Evolutionary conservation across 805 yeast species (phyloP), one percentile per base, ranked within the genome.

Genomic region (Priceomyces melissophilus): DNA sequence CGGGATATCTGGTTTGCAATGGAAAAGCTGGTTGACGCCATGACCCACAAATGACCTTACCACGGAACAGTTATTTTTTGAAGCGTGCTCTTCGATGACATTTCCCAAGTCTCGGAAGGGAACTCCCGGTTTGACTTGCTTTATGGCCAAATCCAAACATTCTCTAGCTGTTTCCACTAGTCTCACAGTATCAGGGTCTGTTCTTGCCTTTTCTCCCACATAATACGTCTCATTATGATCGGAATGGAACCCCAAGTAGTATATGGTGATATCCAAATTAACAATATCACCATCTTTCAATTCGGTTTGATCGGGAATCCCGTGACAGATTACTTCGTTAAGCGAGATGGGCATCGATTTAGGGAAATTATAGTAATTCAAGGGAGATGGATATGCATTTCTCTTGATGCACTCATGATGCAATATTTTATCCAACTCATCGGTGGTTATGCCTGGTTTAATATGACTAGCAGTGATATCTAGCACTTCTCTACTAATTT

Each of bases 141-240:
- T 79, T 50, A 93, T 91, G 26, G 97, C 96, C 51, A 77, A 63
- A 48, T 89, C 93, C 45, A 91, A 70, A 49, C 89, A 78, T 65
- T 89, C 96, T 55, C 98, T 79, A 1, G 96, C 79, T 35, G 75
- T 69, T 63, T 93, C 99, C 7, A 91, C 96, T 30, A 93, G 78
- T 45, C 90, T 81, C 41, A 93, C 88, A 11, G 78, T 73, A 37
- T 87, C 95, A 35, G 83, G 81, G 60, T 91, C 76, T 11, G 79
- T 65, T 51, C 75, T 80, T 29, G 93, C 87, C 56, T 86, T 88
- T 42, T 84, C 91, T 10, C 98, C 99, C 23, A 93, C 95, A 57
- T 93, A 93, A 63, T 90, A 93, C 0, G 99, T 93, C 65, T 91
- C 98, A 63, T 93, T 93, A 60, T 93, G 71, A 64, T 93, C 99